Percentiles rank a stretch among this genome's conserved stretches.
phyloP scores from a whole-genome alignment of 164 flowering plant genomes.

The Kingdonia uniflora region DNA sequence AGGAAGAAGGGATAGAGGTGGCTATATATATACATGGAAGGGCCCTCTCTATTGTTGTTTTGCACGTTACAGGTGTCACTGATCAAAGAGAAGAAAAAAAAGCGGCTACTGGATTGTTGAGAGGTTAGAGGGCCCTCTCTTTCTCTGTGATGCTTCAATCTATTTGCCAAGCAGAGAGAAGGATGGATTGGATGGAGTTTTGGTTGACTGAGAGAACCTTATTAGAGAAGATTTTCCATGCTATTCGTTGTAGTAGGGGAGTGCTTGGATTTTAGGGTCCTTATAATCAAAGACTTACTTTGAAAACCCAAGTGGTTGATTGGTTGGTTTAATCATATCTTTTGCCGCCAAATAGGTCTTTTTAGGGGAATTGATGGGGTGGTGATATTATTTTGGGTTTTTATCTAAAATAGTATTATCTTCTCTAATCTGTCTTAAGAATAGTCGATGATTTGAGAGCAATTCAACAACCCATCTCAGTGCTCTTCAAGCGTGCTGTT shows the following conservation, averaged over 20 bases:
- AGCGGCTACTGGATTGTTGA: neutral
- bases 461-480: too few species aligned
- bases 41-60: conserved; percentile 11
- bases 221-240: neutral
- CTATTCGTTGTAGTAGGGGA: too few species aligned
- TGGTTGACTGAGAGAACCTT: neutral
- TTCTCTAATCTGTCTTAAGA: too few species aligned
- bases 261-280: neutral
- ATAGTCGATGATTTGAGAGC: too few species aligned
- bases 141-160: neutral
- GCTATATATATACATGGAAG: conserved; percentile 30
- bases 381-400: too few species aligned
- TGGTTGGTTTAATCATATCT: neutral
- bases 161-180: neutral
- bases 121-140: neutral
- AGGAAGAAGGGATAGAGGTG: neutral
- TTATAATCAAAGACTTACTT: neutral
- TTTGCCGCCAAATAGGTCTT: neutral
- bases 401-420: too few species aligned
- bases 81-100: conserved; percentile 4
- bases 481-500: too few species aligned
- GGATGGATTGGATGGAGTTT: neutral
- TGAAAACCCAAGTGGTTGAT: neutral
- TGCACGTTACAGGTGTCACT: conserved; percentile 21
- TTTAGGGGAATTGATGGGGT: too few species aligned